Evolutionary conservation across 2,329 filamentous ascomycete genomes (phyloP).

Genomic region (Colletotrichum gigasporum): DNA sequence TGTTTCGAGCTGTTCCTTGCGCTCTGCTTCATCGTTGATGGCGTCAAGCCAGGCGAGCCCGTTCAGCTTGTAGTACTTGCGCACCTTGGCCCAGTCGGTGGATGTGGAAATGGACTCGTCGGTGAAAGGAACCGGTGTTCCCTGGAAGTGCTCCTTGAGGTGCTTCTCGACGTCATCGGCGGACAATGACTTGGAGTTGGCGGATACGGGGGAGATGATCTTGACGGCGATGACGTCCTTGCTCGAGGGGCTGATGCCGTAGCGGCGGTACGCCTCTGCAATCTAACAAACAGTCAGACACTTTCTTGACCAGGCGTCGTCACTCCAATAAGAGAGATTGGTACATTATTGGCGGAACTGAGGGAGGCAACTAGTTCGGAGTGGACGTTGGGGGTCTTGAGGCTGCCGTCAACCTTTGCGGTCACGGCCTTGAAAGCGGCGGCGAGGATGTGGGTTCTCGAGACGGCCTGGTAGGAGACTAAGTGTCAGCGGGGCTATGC

Average conservation of each 20-base stretch:
- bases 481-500: not conserved
- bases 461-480: constrained; percentile 65
- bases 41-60: constrained; percentile 60
- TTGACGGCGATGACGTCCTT: constrained; percentile 84
- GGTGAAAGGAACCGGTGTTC: constrained; percentile 65
- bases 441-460: constrained; percentile 76
- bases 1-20: constrained; percentile 69
- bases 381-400: constrained; percentile 87
- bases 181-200: constrained; percentile 50
- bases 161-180: constrained; percentile 66
- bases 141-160: constrained; percentile 69
- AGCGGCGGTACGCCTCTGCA: constrained; percentile 87
- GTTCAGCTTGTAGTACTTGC: constrained; percentile 89
- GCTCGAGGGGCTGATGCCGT: constrained; percentile 79
- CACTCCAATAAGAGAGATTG: constrained; percentile 32
- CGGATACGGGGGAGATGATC: constrained; percentile 64
- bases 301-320: not conserved
- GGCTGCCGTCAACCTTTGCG: constrained; percentile 64
- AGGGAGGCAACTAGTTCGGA: constrained; percentile 87
- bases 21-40: constrained; percentile 52
- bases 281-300: constrained; percentile 65
- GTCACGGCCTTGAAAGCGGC: constrained; percentile 82
- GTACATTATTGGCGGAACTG: constrained; percentile 83
- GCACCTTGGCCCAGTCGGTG: constrained; percentile 75
- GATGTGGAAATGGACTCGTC: constrained; percentile 69